Percentiles rank a stretch among this genome's conserved stretches.
phyloP scores from a whole-genome alignment of 2,329 filamentous ascomycete genomes.

The Chalara sp. region DNA sequence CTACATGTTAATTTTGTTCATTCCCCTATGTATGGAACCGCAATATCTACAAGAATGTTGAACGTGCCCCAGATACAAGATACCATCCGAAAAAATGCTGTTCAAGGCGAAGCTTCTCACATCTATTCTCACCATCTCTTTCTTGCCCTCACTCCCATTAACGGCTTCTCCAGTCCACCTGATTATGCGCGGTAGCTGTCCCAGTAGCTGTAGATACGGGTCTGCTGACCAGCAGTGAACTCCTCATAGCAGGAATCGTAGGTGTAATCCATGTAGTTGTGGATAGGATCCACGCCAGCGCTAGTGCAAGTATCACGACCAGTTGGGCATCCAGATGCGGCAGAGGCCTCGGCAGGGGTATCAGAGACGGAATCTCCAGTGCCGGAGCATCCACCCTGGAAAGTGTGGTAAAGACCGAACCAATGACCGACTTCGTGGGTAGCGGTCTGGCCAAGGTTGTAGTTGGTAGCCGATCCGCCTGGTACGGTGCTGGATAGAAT shows the following conservation, averaged over 20 bases:
- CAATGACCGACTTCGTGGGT: conserved; percentile 43
- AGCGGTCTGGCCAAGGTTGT: conserved; percentile 32
- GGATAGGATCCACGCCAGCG: conserved; percentile 24
- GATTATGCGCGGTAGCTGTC: too few species aligned
- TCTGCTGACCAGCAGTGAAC: neutral
- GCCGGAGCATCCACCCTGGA: conserved; percentile 35
- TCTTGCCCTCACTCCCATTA: too few species aligned
- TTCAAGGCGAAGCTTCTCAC: too few species aligned
- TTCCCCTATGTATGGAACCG: too few species aligned
- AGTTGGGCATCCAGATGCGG: conserved; percentile 30
- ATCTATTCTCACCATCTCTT: too few species aligned
- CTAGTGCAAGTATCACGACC: conserved; percentile 30
- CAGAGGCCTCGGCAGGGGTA: conserved; percentile 31
- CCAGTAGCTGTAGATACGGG: neutral
- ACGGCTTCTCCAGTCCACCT: too few species aligned
- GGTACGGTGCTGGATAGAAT: conserved; percentile 32
- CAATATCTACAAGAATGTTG: too few species aligned
- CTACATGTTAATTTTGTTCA: too few species aligned
- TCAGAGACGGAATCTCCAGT: conserved; percentile 33
- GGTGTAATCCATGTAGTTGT: conserved; percentile 32
- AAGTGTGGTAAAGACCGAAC: conserved; percentile 42
- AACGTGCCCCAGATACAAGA: too few species aligned
- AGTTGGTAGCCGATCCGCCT: conserved; percentile 27
- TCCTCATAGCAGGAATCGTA: conserved; percentile 24
- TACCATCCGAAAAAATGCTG: too few species aligned